These are phyloP conservation scores for Medicago lupulina DNA, from an alignment of 306 rosid species.

Conservation along the genomic window DNA sequence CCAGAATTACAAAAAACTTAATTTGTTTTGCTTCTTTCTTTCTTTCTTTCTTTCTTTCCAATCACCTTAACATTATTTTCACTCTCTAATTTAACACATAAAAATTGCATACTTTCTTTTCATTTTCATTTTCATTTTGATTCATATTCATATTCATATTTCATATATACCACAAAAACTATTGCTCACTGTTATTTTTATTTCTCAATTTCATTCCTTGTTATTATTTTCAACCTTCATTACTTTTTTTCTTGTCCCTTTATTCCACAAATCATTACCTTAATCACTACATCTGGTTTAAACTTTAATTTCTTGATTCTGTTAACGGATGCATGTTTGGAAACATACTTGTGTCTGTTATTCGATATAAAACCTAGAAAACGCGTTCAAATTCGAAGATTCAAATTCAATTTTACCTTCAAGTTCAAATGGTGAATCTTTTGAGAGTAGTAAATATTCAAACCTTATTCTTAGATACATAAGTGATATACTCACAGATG, in stretches of 20 bases:
- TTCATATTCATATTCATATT: background rate
- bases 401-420: slow-evolving; percentile 52
- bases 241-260: background rate
- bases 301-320: slow-evolving; percentile 49
- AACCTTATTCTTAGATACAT: slow-evolving; percentile 68
- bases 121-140: no score
- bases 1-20: no score
- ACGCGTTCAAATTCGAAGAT: slow-evolving; percentile 36
- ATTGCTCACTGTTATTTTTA: no score
- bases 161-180: no score
- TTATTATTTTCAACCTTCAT: background rate
- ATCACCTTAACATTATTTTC: no score
- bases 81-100: no score
- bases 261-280: background rate
- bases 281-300: background rate
- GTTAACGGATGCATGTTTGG: slow-evolving; percentile 49
- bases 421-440: slow-evolving; percentile 47
- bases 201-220: background rate
- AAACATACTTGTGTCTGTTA: slow-evolving; percentile 40
- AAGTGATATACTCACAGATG: slow-evolving; percentile 78
- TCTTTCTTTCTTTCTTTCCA: no score
- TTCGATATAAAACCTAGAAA: slow-evolving; percentile 40
- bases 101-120: no score
- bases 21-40: no score
- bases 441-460: slow-evolving; percentile 59